A percentile compares a stretch with the other conserved stretches of the same genome.
Evolutionary conservation across 2,329 filamentous ascomycete species (phyloP).

Genomic region (Alternaria burnsii): DNA sequence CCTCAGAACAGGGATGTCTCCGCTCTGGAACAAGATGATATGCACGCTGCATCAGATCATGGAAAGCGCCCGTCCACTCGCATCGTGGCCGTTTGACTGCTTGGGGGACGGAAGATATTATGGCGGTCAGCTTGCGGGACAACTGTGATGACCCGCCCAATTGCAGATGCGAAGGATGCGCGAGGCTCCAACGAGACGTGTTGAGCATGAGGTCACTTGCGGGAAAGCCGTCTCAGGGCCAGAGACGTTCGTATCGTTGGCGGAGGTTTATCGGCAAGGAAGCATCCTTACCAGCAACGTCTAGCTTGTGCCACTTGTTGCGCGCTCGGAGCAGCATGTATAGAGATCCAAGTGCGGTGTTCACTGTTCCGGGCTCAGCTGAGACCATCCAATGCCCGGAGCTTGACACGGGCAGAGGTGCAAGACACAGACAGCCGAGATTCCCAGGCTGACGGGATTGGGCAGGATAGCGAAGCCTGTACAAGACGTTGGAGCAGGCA

Average conservation of each 20-base stretch:
- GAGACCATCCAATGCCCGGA: slow-evolving; percentile 19
- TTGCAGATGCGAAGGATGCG: slow-evolving; percentile 26
- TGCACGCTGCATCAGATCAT: slow-evolving; percentile 48
- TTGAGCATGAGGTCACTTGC: slow-evolving; percentile 28
- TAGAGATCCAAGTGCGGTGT: slow-evolving; percentile 14
- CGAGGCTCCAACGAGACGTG: slow-evolving; percentile 14
- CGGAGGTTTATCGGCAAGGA: slow-evolving; percentile 16
- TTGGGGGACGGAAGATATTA: slow-evolving; percentile 22
- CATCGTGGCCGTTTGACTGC: slow-evolving; percentile 31
- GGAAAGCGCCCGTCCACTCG: slow-evolving; percentile 25
- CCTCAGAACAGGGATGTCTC: slow-evolving; percentile 34
- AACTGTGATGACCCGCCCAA: slow-evolving; percentile 27
- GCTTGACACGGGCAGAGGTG: slow-evolving; percentile 19
- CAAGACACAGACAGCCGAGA: slow-evolving; percentile 10
- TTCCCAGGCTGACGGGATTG: slow-evolving; percentile 9
- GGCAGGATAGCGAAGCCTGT: slow-evolving; percentile 20
- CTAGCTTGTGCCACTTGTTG: slow-evolving; percentile 15
- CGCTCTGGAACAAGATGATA: slow-evolving; percentile 37
- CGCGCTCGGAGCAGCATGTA: slow-evolving; percentile 14
- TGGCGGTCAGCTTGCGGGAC: slow-evolving; percentile 43
- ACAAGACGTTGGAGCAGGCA: slow-evolving; percentile 26
- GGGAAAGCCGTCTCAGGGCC: slow-evolving; percentile 19
- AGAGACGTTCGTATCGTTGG: slow-evolving; percentile 9
- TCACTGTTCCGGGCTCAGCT: slow-evolving; percentile 15
- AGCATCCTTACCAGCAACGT: slow-evolving; percentile 8